Evolutionary conservation across 768 basidiomycete genomes (phyloP).

Genomic region (Mycena rosella): DNA sequence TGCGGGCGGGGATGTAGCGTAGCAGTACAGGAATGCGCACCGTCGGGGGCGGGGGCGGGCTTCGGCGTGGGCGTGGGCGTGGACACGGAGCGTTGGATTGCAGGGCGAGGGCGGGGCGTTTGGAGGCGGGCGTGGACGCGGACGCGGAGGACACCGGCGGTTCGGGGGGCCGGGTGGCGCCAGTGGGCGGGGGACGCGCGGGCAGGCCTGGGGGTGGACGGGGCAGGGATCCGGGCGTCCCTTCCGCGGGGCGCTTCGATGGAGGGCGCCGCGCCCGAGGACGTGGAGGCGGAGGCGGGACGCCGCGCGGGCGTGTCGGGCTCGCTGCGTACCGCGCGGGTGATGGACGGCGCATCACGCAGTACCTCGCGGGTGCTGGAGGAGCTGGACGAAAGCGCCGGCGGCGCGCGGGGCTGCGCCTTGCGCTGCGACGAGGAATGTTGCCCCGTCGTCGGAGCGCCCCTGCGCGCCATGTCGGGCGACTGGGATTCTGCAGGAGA

Average conservation of each 20-base stretch:
- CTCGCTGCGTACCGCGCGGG: not conserved
- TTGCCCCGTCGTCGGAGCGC: not conserved
- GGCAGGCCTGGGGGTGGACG: too few species aligned
- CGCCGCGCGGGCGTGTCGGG: not conserved
- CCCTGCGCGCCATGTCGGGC: conserved; percentile 11
- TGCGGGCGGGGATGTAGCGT: not conserved
- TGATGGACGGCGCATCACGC: not conserved
- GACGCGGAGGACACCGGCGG: not conserved
- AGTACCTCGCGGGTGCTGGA: not conserved
- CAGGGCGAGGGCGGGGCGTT: conserved; percentile 15
- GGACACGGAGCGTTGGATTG: conserved; percentile 9
- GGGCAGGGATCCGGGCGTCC: not conserved
- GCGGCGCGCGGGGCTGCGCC: not conserved
- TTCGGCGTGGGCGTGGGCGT: not conserved
- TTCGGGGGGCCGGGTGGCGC: too few species aligned
- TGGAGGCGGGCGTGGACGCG: not conserved
- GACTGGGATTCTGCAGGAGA: not conserved
- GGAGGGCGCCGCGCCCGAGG: not conserved
- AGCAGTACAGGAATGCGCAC: not conserved
- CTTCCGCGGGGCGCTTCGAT: too few species aligned
- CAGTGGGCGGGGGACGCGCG: too few species aligned
- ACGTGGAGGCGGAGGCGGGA: too few species aligned
- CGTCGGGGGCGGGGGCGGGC: not conserved
- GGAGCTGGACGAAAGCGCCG: not conserved
- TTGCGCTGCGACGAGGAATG: not conserved